phyloP scores from a whole-genome alignment of 371 early-diverging fungal species.

The Mucor sp. region DNA sequence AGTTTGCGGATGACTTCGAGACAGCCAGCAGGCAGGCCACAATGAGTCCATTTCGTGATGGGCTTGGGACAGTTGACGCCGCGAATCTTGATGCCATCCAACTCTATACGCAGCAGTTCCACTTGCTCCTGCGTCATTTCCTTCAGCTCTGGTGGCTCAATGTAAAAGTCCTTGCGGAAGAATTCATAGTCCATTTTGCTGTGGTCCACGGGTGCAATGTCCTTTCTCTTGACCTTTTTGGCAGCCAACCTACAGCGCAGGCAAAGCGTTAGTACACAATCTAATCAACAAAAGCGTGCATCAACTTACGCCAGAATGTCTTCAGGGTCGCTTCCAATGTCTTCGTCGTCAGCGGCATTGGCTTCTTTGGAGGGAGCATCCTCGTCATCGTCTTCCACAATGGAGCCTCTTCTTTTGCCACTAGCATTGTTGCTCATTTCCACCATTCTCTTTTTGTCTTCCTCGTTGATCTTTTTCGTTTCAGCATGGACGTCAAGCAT shows the following conservation, averaged over 20 bases:
- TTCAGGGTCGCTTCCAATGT: slow-evolving; percentile 62
- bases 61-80: slow-evolving; percentile 92
- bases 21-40: slow-evolving; percentile 80
- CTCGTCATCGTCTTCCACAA: slow-evolving; percentile 21
- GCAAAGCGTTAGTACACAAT: background rate
- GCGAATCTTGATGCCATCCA: slow-evolving; percentile 95
- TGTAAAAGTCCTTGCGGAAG: slow-evolving; percentile 95
- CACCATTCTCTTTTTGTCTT: slow-evolving; percentile 53
- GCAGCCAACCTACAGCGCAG: slow-evolving; percentile 63
- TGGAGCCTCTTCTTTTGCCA: slow-evolving; percentile 9
- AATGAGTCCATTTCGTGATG: slow-evolving; percentile 94
- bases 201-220: slow-evolving; percentile 91
- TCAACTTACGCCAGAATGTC: slow-evolving; percentile 76
- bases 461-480: slow-evolving; percentile 69
- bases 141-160: slow-evolving; percentile 92
- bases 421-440: slow-evolving; percentile 20
- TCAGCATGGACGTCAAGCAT: slow-evolving; percentile 84
- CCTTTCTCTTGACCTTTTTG: slow-evolving; percentile 88
- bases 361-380: background rate
- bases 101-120: slow-evolving; percentile 75
- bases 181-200: slow-evolving; percentile 80
- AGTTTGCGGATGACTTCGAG: slow-evolving; percentile 78
- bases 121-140: slow-evolving; percentile 87
- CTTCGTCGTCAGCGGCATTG: slow-evolving; percentile 47
- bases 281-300: too few species aligned